These are phyloP conservation scores for Naganishia friedmannii DNA, from an alignment of 768 basidiomycete species.

Conservation along the genomic window DNA sequence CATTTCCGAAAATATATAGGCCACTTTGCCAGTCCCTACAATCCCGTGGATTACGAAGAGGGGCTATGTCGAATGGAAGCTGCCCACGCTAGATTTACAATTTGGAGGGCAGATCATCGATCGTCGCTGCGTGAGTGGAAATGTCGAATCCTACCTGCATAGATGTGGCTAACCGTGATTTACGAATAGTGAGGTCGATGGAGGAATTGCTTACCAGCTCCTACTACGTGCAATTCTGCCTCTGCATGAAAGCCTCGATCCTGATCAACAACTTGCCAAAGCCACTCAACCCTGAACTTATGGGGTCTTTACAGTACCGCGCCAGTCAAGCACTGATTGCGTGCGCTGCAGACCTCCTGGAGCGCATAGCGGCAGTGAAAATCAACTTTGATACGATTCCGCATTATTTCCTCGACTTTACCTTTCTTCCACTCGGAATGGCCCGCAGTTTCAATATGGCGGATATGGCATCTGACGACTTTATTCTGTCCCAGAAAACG, in stretches of 20 bases:
- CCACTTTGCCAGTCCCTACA: not conserved
- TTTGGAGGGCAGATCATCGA: constrained; percentile 16
- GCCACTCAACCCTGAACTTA: not conserved
- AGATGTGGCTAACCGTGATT: not conserved
- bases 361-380: constrained; percentile 1
- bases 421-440: constrained; percentile 14
- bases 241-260: constrained; percentile 11
- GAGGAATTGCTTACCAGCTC: constrained; percentile 3
- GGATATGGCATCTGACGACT: not conserved
- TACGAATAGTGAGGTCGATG: not conserved
- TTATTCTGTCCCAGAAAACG: constrained; percentile 1
- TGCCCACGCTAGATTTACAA: constrained; percentile 1
- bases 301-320: not conserved
- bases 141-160: too few relatives aligned
- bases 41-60: constrained; percentile 3
- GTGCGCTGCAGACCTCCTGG: constrained; percentile 11
- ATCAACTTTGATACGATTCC: constrained; percentile 15
- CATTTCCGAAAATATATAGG: not conserved
- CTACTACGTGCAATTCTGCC: constrained; percentile 19
- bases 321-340: constrained; percentile 3
- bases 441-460: constrained; percentile 8
- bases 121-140: not conserved
- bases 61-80: not conserved
- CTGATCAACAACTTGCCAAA: not conserved
- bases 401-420: constrained; percentile 9